phyloP scores from a whole-genome alignment of 148 eudicot species.

The Polygonum maritimum region DNA sequence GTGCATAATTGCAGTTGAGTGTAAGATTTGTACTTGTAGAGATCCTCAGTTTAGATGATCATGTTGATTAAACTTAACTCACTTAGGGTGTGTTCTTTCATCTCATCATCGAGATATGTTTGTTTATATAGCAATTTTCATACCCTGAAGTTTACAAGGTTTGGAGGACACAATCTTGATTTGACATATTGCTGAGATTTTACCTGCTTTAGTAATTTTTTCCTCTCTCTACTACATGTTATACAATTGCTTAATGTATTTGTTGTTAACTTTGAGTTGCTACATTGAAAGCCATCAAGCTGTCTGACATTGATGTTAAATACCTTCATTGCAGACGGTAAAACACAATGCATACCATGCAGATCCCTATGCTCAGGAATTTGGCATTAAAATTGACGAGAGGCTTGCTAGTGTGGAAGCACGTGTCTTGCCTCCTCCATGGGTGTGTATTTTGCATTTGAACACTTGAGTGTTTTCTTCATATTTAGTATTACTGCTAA shows the following conservation, averaged over 20 bases:
- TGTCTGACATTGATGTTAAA: not conserved
- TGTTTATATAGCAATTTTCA: too few species aligned
- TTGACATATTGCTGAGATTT: not conserved
- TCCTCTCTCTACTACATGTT: not conserved
- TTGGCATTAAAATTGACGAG: conserved; percentile 67
- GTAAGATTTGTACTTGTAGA: not conserved
- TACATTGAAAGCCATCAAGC: not conserved
- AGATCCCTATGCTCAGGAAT: conserved; percentile 71
- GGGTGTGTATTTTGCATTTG: conserved; percentile 36
- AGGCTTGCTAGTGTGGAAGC: conserved; percentile 71
- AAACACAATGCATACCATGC: conserved; percentile 57
- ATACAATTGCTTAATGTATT: not conserved
- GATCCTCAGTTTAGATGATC: not conserved
- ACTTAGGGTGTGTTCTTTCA: not conserved
- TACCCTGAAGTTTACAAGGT: too few species aligned
- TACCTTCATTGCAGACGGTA: conserved; percentile 41
- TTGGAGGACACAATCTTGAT: too few species aligned
- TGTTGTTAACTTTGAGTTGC: not conserved
- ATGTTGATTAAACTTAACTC: not conserved
- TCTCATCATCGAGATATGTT: too few species aligned
- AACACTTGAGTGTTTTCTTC: not conserved
- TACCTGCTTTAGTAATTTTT: not conserved
- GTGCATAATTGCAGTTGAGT: not conserved
- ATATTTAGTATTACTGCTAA: not conserved
- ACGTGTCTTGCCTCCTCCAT: conserved; percentile 77